A percentile compares a stretch with the other conserved stretches of the same genome.
Conservation (phyloP, 1,139 yeast genomes). For the Neolecta irregularis region DNA sequence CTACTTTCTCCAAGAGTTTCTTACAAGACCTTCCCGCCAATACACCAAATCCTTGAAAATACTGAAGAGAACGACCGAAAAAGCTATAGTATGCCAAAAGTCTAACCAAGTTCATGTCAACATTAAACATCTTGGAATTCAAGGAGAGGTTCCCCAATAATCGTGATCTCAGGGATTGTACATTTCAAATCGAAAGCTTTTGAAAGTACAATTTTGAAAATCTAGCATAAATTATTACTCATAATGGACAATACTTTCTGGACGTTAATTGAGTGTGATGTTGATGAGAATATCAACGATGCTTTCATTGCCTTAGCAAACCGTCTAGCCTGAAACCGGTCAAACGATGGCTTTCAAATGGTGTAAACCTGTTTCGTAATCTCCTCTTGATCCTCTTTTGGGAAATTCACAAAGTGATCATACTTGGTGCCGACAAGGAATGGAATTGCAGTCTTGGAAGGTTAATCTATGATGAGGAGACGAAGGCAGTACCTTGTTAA, state of each 20-base stretch:
- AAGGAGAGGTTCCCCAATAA: constrained; percentile 42
- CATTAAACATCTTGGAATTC: constrained; percentile 33
- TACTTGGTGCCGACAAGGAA: constrained; percentile 87
- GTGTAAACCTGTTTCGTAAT: constrained; percentile 44
- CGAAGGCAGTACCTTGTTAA: constrained; percentile 35
- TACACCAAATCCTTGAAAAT: no score
- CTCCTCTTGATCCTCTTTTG: constrained; percentile 70
- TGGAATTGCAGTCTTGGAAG: constrained; percentile 61
- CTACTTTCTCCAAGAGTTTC: no score
- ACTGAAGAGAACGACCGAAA: background rate
- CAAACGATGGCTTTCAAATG: background rate
- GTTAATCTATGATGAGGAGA: background rate
- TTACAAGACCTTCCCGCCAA: no score
- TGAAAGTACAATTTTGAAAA: constrained; percentile 78
- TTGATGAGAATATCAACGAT: constrained; percentile 78
- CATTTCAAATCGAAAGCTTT: constrained; percentile 82
- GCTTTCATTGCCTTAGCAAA: constrained; percentile 89
- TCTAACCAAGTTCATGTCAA: background rate
- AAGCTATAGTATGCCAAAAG: background rate
- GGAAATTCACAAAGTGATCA: constrained; percentile 58
- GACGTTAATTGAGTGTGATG: constrained; percentile 82
- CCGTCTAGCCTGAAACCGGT: constrained; percentile 38
- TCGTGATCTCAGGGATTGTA: constrained; percentile 52
- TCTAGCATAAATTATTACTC: constrained; percentile 21
- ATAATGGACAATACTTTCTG: constrained; percentile 36